phyloP scores from a whole-genome alignment of 768 basidiomycete species.

The Psilocybe tampanensis region DNA sequence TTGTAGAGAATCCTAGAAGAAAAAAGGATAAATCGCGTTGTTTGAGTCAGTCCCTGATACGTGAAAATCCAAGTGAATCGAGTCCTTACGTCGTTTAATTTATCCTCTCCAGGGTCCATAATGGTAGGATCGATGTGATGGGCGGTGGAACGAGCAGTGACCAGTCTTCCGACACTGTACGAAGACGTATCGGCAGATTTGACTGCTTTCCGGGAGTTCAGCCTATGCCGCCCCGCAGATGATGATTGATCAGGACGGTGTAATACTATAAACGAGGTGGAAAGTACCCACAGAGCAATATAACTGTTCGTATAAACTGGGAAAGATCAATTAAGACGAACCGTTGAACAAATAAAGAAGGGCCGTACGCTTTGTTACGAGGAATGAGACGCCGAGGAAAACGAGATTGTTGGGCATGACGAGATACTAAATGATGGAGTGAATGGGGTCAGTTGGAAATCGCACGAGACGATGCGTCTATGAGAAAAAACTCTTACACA shows the following conservation, averaged over 20 bases:
- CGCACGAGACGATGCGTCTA: not conserved
- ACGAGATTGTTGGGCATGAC: slow-evolving; percentile 33
- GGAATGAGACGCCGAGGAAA: slow-evolving; percentile 42
- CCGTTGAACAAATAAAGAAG: not conserved
- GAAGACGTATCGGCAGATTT: not conserved
- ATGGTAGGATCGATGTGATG: not conserved
- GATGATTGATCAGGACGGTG: not conserved
- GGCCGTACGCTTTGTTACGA: slow-evolving; percentile 42
- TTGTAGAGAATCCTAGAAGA: not conserved
- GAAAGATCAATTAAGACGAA: not conserved
- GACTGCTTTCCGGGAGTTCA: slow-evolving; percentile 1
- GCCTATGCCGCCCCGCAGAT: not conserved
- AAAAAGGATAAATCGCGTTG: no score
- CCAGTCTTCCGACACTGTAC: not conserved
- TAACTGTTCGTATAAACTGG: slow-evolving; percentile 15
- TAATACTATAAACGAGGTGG: not conserved
- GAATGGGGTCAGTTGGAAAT: slow-evolving; percentile 21
- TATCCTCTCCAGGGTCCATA: not conserved
- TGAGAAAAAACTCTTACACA: slow-evolving; percentile 30
- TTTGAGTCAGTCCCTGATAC: not conserved
- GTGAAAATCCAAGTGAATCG: not conserved
- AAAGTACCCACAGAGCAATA: slow-evolving; percentile 9
- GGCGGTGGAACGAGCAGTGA: not conserved
- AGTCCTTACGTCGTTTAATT: not conserved
- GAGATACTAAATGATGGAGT: slow-evolving; percentile 28